Base-by-base conservation (phyloP, 768 basidiomycete species). In the Lactarius indigo region DNA sequence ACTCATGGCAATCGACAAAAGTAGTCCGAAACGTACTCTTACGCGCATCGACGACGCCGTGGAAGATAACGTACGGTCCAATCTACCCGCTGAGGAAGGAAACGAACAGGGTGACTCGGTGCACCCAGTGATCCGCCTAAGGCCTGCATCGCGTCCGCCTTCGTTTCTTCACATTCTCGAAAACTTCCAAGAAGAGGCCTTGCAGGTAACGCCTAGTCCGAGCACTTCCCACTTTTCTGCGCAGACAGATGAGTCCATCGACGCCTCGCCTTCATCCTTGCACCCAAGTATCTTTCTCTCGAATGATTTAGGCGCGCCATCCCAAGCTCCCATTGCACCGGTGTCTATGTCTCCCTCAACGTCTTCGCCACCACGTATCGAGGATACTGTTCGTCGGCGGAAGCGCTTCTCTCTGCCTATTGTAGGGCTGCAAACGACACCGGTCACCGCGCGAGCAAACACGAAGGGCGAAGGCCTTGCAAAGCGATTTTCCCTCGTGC, bases 381-480 rank as follows among this genome's bases (percentile, higher is more conserved):
- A 90, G 73, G 83, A 89, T 68, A 89, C 88, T 0, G 83, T 82
- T 54, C 77, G 87, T 70, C 75, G 85, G 71, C 80, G 79, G 72
- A 89, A 90, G 73, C 83, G 89, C 44, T 91, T 91, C 72, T 92
- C 91, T 58, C 67, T 89, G 59, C 89, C 91, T 56, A 89, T 89
- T n/a, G 80, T 93, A 42, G 90, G 88, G 42, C 69, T 92, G 74
- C 90, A 92, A 69, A 86, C 86, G 35, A 85, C 86, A 35, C 85
- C 83, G 20, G 90, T 92, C 17, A 88, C 86, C 33, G 84, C 88
- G 26, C 82, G 85, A 23, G 83, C 84, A 44, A 76, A 66, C 58
- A 65, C 71, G 28, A 72, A 70, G 30, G 76, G 75, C 17, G 78
- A 75, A 65, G 80, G 76, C 68, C 73, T 76, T 56, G 74, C 78